phyloP scores from a whole-genome alignment of 179 eudicot genomes.

The Spinacia oleracea region DNA sequence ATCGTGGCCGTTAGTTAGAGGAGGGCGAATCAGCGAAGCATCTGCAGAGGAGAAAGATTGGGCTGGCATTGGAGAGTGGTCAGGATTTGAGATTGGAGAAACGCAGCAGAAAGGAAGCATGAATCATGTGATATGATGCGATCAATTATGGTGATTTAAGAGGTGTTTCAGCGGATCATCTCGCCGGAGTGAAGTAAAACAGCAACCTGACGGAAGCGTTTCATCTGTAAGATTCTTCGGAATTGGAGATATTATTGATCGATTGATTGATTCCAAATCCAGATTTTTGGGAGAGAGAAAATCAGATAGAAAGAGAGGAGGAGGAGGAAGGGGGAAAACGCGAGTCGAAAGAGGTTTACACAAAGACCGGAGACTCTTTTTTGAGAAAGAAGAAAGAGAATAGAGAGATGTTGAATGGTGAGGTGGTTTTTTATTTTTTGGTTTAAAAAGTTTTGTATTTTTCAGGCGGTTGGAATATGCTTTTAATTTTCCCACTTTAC shows the following conservation, averaged over 20 bases:
- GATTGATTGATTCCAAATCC: neutral
- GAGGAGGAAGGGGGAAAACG: neutral
- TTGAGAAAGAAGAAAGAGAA: slow-evolving; percentile 8
- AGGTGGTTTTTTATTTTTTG: neutral
- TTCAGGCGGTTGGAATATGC: neutral
- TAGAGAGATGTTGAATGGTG: neutral
- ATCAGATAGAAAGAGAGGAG: too few species aligned
- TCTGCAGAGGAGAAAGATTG: slow-evolving; percentile 26
- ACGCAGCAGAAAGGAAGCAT: slow-evolving; percentile 65
- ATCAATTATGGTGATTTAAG: neutral
- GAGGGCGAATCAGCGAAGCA: neutral
- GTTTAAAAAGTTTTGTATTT: neutral
- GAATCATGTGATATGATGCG: neutral
- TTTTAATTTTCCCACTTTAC: neutral
- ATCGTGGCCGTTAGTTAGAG: slow-evolving; percentile 26
- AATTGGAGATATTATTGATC: too few species aligned
- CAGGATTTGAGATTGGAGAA: slow-evolving; percentile 37
- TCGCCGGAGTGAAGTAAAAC: slow-evolving; percentile 7
- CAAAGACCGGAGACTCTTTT: neutral
- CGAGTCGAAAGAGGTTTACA: neutral
- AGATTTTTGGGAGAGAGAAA: neutral
- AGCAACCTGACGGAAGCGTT: neutral
- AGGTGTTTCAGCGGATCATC: slow-evolving; percentile 15
- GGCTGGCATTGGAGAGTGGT: slow-evolving; percentile 30
- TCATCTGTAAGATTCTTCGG: neutral